phyloP scores from a whole-genome alignment of 768 basidiomycete genomes.

The Pleurotus salmoneostramineus region DNA sequence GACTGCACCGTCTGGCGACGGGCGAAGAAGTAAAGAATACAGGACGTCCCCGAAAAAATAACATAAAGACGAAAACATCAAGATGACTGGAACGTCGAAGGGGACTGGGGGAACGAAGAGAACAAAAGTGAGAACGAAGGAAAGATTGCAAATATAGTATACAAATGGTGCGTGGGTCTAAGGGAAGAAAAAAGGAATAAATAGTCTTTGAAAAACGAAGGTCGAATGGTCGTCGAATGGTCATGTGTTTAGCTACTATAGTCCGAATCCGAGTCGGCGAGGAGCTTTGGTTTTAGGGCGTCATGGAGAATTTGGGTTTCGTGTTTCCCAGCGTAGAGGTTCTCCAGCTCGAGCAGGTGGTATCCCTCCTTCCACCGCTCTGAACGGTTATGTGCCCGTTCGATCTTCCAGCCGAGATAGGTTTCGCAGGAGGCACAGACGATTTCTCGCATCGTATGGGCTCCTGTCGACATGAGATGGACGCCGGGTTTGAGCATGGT shows the following conservation, averaged over 20 bases:
- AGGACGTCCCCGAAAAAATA: too few species aligned
- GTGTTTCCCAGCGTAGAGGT: constrained; percentile 21
- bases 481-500: constrained; percentile 39
- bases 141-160: constrained; percentile 3
- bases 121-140: not conserved
- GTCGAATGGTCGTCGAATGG: not conserved
- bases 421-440: constrained; percentile 43
- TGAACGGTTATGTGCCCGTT: constrained; percentile 48
- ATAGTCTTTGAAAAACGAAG: not conserved
- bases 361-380: constrained; percentile 65
- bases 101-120: not conserved
- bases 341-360: constrained; percentile 56
- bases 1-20: too few species aligned
- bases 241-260: constrained; percentile 15
- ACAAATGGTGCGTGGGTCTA: not conserved
- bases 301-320: not conserved
- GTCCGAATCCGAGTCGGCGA: constrained; percentile 33
- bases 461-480: constrained; percentile 60
- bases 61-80: too few species aligned
- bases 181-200: not conserved
- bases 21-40: too few species aligned
- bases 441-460: constrained; percentile 58
- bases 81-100: too few species aligned
- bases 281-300: constrained; percentile 11
- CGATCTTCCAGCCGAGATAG: constrained; percentile 63